A percentile compares a stretch with the other conserved stretches of the same genome.
These are phyloP conservation scores for Tetrahymena borealis DNA, from an alignment of 73 alveolate genomes.

Conservation along the genomic window DNA sequence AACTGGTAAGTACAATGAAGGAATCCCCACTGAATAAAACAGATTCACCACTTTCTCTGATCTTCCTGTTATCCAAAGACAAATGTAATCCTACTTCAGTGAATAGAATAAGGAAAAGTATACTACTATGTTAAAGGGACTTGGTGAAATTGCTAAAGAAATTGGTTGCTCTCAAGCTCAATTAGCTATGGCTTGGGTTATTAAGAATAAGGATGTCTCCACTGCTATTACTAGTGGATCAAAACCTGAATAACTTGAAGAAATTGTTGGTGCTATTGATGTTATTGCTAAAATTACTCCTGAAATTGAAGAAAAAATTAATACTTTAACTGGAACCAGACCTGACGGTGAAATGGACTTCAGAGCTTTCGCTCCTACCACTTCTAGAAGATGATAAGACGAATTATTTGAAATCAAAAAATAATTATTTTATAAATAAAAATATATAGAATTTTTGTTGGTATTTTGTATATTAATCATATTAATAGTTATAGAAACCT, in stretches of 20 bases:
- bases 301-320: slow-evolving; percentile 64
- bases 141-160: slow-evolving; percentile 59
- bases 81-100: neutral
- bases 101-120: neutral
- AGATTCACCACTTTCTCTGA: neutral
- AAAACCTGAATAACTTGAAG: slow-evolving; percentile 66
- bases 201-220: slow-evolving; percentile 71
- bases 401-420: neutral
- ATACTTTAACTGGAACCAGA: slow-evolving; percentile 45
- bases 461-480: no score
- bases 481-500: no score
- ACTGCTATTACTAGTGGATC: slow-evolving; percentile 89
- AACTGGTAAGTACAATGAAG: slow-evolving; percentile 94
- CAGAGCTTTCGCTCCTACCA: slow-evolving; percentile 23
- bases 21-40: slow-evolving; percentile 64
- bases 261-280: slow-evolving; percentile 73
- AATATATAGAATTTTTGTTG: no score
- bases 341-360: slow-evolving; percentile 59
- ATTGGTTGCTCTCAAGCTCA: slow-evolving; percentile 71
- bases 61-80: neutral
- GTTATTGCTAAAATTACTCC: slow-evolving; percentile 59
- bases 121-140: slow-evolving; percentile 7
- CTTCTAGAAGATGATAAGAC: slow-evolving; percentile 44
- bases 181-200: slow-evolving; percentile 89
- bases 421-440: no score